These are phyloP conservation scores for Acer campestre DNA, from an alignment of 345 rosid species.

Conservation along the genomic window DNA sequence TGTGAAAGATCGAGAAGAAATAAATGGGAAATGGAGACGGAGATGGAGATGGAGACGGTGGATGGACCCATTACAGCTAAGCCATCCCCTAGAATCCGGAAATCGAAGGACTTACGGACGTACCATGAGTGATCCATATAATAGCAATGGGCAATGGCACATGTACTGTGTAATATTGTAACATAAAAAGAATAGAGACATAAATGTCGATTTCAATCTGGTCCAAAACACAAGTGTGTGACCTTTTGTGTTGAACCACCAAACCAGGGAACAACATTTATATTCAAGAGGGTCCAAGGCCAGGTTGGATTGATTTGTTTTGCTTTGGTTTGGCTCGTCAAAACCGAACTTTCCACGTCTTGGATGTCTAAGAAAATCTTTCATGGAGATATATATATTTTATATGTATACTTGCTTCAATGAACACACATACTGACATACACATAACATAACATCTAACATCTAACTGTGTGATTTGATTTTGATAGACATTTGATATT, in stretches of 20 bases:
- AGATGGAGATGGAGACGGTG: not conserved
- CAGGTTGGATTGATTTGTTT: conserved; percentile 22
- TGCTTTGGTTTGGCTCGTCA: not conserved
- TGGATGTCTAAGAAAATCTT: not conserved
- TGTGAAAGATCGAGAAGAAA: not conserved
- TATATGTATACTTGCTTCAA: not conserved
- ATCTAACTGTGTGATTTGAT: not conserved
- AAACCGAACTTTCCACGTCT: not conserved
- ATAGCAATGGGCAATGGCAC: not conserved
- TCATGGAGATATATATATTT: no score
- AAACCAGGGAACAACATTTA: conserved; percentile 6
- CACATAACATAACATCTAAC: not conserved
- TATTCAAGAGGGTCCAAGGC: conserved; percentile 17
- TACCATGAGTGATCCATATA: not conserved
- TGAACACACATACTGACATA: not conserved
- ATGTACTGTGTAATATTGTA: conserved; percentile 7
- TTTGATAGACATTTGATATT: not conserved
- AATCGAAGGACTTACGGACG: conserved; percentile 17
- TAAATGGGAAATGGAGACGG: not conserved
- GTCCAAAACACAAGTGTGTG: conserved; percentile 10
- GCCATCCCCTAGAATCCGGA: not conserved
- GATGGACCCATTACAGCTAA: conserved; percentile 28
- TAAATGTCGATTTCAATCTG: conserved; percentile 20
- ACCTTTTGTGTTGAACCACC: not conserved
- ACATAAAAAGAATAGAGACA: conserved; percentile 8